Conservation (phyloP, 352 stramenopile genomes). For the Globisporangium orthogonon region DNA sequence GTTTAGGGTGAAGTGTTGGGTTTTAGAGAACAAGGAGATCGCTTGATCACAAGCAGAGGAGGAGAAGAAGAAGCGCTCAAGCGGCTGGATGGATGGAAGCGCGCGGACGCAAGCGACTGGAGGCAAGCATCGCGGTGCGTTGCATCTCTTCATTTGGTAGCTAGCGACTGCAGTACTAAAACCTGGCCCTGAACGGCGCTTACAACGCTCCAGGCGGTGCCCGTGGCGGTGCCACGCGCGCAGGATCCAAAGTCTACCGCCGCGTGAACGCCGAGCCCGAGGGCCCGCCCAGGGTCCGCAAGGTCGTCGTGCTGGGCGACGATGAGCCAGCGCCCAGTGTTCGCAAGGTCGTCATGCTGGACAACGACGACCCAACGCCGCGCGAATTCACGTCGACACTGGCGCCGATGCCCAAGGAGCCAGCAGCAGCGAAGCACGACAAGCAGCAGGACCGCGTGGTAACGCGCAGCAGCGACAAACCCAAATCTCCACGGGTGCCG, state of each 20-base stretch:
- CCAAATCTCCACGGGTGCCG: constrained; percentile 1
- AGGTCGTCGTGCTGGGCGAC: constrained; percentile 8
- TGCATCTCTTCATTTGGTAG: constrained; percentile 6
- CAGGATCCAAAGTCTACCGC: constrained; percentile 6
- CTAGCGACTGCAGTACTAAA: background rate
- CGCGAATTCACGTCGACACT: constrained; percentile 56
- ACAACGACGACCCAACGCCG: too few relatives aligned
- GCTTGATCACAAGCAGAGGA: too few relatives aligned
- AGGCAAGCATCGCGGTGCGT: constrained; percentile 14
- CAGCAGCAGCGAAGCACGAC: constrained; percentile 1
- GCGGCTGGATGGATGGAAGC: constrained; percentile 29
- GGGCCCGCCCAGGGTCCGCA: constrained; percentile 3
- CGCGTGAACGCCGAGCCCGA: constrained; percentile 1
- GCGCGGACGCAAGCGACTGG: constrained; percentile 22
- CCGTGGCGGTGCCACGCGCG: background rate
- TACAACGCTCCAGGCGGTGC: background rate
- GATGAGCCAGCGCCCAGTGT: constrained; percentile 4
- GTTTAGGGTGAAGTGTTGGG: too few relatives aligned
- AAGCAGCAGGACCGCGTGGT: background rate
- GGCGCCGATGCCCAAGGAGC: constrained; percentile 17
- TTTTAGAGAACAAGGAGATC: constrained; percentile 15
- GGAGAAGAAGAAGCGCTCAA: constrained; percentile 3
- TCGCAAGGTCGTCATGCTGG: too few relatives aligned
- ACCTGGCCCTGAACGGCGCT: too few relatives aligned
- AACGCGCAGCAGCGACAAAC: constrained; percentile 2